phyloP scores from a whole-genome alignment of 2,329 filamentous ascomycete species.

The Penicillium sp. region DNA sequence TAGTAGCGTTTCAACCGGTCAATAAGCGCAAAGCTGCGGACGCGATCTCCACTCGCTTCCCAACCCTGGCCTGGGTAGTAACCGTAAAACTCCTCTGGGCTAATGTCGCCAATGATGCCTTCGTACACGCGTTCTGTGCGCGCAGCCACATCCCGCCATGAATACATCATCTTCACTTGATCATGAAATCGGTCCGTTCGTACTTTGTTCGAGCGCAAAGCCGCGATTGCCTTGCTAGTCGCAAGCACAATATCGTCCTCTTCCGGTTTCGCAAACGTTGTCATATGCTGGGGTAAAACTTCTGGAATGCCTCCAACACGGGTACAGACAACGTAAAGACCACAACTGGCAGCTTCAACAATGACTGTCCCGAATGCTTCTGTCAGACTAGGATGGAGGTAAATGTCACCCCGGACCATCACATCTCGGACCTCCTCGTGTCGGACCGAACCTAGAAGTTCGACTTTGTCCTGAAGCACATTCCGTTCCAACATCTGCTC shows the following conservation, averaged over 20 bases:
- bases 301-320: constrained; percentile 96
- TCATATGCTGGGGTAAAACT: constrained; percentile 94
- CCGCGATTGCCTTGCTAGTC: constrained; percentile 83
- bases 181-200: constrained; percentile 94
- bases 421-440: constrained; percentile 97
- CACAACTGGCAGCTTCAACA: constrained; percentile 93
- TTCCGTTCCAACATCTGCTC: constrained; percentile 98
- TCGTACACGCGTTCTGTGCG: constrained; percentile 95
- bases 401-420: constrained; percentile 96
- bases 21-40: constrained; percentile 87
- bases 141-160: constrained; percentile 91
- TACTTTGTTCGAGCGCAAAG: constrained; percentile 80
- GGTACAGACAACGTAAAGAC: constrained; percentile 93
- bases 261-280: constrained; percentile 92
- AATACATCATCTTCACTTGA: constrained; percentile 97
- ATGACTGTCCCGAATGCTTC: constrained; percentile 98
- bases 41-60: constrained; percentile 69
- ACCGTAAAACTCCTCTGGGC: constrained; percentile 84
- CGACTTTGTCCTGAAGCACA: constrained; percentile 87
- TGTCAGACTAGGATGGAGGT: constrained; percentile 89
- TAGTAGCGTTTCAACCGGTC: constrained; percentile 96
- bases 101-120: constrained; percentile 82
- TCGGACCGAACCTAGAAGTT: constrained; percentile 85
- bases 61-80: constrained; percentile 68
- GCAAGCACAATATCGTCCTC: constrained; percentile 91